Base-by-base conservation (phyloP, 2,329 filamentous ascomycete species). In the Colletotrichum orchidophilum region DNA sequence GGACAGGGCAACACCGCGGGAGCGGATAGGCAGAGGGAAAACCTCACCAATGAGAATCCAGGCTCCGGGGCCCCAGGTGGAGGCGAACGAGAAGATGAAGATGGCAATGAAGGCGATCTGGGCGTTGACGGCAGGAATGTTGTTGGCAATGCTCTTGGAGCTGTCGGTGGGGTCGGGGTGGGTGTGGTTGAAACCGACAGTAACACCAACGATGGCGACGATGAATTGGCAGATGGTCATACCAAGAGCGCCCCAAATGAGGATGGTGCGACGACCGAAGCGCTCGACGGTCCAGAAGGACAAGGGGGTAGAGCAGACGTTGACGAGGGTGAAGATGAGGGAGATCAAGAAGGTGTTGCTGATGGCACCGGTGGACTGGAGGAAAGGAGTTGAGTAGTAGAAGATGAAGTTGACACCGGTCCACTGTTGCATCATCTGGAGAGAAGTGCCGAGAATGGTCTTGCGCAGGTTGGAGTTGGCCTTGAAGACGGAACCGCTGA, bases 361-460 rank as follows among this genome's bases (percentile, higher is more conserved):
- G 77, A 97, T 94, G 76, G 93, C 92, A 75, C 92, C 92, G 33
- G 93, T 91, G 27, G 91, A 90, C 83, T 93, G 83, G 84, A 97
- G 93, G 90, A 97, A 97, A 71, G 93, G 90, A 39, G 93, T 95
- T 42, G 93, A 94, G 85, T 92, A 94, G 85, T 94, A 93, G 86
- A 95, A 96, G 87, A 96, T 94, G 83, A 96, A 97, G 88, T 97
- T 97, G 83, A 97, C 93, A 86, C 94, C 94, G 29, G 93, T 95
- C 85, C 86, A 89, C 82, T 93, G 92, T 82, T 94, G 92, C 91
- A 94, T 93, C 92, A 94, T 94, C 85, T 94, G 92, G 39, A 94
- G 85, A 29, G 91, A 91, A 54, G 90, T 92, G 76, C 92, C 92
- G 54, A 94, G 86, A 70, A 94, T 90, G 29, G 91, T 92, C 75